These are phyloP conservation scores for Cladosporium sp. DNA, from an alignment of 2,329 filamentous ascomycete species.

Conservation along the genomic window DNA sequence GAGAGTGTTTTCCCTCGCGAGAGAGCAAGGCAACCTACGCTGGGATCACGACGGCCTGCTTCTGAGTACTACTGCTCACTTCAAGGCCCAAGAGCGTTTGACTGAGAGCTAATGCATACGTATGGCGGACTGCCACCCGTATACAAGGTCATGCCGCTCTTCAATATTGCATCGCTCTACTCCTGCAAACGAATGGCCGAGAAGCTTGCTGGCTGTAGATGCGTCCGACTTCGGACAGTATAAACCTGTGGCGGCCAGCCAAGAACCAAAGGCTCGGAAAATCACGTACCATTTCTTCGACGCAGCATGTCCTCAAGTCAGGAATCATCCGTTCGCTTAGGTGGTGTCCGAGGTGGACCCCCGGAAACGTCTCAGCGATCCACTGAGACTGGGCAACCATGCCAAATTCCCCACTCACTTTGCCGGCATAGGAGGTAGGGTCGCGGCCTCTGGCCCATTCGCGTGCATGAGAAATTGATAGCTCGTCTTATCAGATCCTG, in stretches of 20 bases:
- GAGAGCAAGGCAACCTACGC: too few species aligned
- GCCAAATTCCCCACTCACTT: background rate
- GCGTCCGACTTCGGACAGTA: conserved; percentile 3
- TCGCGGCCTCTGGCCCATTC: background rate
- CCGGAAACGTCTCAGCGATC: too few species aligned
- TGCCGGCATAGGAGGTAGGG: conserved; percentile 9
- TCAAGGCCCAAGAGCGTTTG: too few species aligned
- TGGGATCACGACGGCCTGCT: too few species aligned
- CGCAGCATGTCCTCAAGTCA: background rate
- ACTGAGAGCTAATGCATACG: too few species aligned
- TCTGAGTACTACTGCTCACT: too few species aligned
- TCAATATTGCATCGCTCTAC: too few species aligned
- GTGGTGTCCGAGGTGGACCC: background rate
- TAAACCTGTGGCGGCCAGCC: background rate
- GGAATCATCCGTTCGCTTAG: background rate
- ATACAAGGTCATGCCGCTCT: too few species aligned
- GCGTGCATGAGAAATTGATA: background rate
- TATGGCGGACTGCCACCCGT: too few species aligned
- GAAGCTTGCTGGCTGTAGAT: background rate
- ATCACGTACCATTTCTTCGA: conserved; percentile 6
- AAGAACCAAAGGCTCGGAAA: background rate
- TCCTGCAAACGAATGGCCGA: too few species aligned
- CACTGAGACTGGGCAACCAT: background rate
- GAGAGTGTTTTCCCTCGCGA: too few species aligned
- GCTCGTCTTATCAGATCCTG: conserved; percentile 11